phyloP scores from a whole-genome alignment of 129 eudicot species.

The Erigeron canadensis region DNA sequence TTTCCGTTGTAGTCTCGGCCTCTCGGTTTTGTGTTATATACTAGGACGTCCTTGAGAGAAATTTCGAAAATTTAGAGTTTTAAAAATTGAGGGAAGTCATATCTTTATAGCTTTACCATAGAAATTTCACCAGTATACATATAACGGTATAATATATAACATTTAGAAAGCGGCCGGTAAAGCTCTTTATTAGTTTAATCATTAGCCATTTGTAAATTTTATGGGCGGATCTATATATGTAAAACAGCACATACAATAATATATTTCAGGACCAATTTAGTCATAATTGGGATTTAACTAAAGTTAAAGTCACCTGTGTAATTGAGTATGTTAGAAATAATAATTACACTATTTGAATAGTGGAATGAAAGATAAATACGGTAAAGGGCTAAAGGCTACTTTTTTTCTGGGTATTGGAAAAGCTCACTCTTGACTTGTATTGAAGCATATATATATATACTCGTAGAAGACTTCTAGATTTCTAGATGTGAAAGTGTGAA shows the following conservation, averaged over 20 bases:
- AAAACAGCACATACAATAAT: constrained; percentile 21
- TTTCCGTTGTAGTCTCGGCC: too few species aligned
- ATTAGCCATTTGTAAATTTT: constrained; percentile 9
- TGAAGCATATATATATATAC: constrained; percentile 22
- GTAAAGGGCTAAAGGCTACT: constrained; percentile 8
- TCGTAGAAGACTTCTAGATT: too few species aligned
- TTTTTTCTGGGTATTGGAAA: constrained; percentile 9
- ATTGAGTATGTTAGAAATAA: constrained; percentile 40
- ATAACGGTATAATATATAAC: background rate
- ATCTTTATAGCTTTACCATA: too few species aligned
- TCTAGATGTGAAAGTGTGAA: too few species aligned
- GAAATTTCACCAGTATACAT: too few species aligned
- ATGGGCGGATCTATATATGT: constrained; percentile 26
- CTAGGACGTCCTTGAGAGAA: too few species aligned
- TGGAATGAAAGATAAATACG: constrained; percentile 36
- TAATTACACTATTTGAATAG: constrained; percentile 36
- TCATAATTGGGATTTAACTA: constrained; percentile 23
- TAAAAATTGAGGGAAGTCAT: too few species aligned
- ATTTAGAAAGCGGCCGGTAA: background rate
- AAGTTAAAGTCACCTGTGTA: constrained; percentile 35
- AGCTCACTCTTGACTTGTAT: constrained; percentile 23
- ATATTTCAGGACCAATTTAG: constrained; percentile 11
- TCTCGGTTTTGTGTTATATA: too few species aligned
- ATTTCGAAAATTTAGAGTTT: too few species aligned
- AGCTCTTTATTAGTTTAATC: constrained; percentile 1